Evolutionary conservation across 768 basidiomycete species (phyloP).

Genomic region (Pleurotus platypus): DNA sequence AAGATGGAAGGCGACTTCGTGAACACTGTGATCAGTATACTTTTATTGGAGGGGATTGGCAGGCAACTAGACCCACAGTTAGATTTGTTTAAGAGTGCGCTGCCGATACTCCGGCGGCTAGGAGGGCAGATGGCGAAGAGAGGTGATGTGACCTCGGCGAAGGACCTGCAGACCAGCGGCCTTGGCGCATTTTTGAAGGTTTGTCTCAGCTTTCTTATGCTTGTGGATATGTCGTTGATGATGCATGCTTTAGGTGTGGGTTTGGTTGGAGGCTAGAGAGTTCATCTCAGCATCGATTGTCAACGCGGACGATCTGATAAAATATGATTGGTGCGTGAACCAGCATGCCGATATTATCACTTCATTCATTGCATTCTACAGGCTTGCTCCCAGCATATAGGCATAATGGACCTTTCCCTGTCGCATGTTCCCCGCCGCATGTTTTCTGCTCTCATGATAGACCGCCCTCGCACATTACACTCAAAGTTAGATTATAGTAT

Average conservation of each 20-base stretch:
- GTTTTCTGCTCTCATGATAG: not conserved
- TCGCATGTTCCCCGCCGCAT: slow-evolving; percentile 83
- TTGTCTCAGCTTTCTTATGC: too few relatives aligned
- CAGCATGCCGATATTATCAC: not conserved
- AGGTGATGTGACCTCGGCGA: slow-evolving; percentile 56
- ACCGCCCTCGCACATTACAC: not conserved
- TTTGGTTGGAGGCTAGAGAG: slow-evolving; percentile 89
- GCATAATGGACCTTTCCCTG: slow-evolving; percentile 62
- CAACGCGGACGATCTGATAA: slow-evolving; percentile 82
- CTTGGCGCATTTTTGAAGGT: slow-evolving; percentile 76
- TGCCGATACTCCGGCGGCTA: slow-evolving; percentile 90
- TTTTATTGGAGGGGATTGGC: slow-evolving; percentile 94
- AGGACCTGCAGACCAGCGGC: slow-evolving; percentile 42
- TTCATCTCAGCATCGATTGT: slow-evolving; percentile 76
- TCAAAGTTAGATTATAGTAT: not conserved
- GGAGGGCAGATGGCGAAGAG: slow-evolving; percentile 84
- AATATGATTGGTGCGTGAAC: slow-evolving; percentile 68
- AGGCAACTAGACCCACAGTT: slow-evolving; percentile 87
- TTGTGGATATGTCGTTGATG: too few relatives aligned
- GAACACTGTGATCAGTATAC: slow-evolving; percentile 93
- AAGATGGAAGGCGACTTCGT: slow-evolving; percentile 99
- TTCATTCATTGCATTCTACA: slow-evolving; percentile 19
- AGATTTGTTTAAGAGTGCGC: slow-evolving; percentile 92
- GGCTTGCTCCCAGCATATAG: slow-evolving; percentile 51
- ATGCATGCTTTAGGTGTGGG: slow-evolving; percentile 55